Conservation (phyloP, 805 yeast genomes). For the Saccharomyces cerevisiae region DNA sequence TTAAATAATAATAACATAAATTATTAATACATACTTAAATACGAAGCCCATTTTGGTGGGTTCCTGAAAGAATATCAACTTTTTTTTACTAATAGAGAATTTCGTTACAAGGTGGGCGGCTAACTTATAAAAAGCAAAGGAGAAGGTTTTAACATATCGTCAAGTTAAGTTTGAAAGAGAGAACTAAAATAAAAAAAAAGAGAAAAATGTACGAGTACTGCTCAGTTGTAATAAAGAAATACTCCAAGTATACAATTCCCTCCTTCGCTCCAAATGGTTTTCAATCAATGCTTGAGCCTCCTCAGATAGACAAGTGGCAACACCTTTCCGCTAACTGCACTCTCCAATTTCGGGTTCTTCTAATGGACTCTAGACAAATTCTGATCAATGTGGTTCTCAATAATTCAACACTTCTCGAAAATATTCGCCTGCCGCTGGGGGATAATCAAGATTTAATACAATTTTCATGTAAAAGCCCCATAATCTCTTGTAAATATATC, state of each 20-base stretch:
- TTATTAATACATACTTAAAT: not conserved
- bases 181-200: not conserved
- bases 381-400: slow-evolving; percentile 1
- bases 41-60: not conserved
- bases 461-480: slow-evolving; percentile 20
- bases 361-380: not conserved
- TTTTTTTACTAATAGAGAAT: not conserved
- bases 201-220: slow-evolving; percentile 2
- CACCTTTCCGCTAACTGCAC: slow-evolving; percentile 11
- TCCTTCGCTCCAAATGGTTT: slow-evolving; percentile 22
- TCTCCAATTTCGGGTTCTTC: slow-evolving; percentile 3
- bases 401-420: slow-evolving; percentile 1
- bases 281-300: slow-evolving; percentile 5
- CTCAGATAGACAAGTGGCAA: slow-evolving; percentile 15
- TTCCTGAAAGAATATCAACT: not conserved
- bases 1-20: not conserved
- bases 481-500: slow-evolving; percentile 25
- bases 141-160: not conserved
- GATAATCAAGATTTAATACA: slow-evolving; percentile 10
- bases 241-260: slow-evolving; percentile 14
- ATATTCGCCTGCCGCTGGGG: not conserved
- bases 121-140: not conserved
- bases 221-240: slow-evolving; percentile 8
- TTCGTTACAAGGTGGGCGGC: slow-evolving; percentile 2
- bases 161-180: not conserved